Conservation (phyloP, 768 basidiomycete species). For the Collybia mongolica region DNA sequence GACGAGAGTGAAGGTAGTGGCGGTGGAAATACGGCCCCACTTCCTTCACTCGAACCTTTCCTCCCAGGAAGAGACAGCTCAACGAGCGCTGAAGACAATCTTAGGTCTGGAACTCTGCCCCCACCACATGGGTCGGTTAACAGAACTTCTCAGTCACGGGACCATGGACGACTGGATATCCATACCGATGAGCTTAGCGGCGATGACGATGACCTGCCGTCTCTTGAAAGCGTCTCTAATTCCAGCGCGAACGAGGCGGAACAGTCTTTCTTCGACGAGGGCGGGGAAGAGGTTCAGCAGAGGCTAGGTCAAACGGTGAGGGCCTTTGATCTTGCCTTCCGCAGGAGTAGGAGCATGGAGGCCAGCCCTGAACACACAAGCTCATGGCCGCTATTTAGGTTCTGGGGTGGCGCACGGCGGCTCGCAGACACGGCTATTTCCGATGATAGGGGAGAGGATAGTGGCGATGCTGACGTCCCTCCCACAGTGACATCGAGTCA, state of each 20-base stretch:
- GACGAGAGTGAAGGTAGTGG: not conserved
- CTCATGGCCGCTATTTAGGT: not conserved
- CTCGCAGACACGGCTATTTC: not conserved
- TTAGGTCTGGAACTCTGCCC: slow-evolving; percentile 2
- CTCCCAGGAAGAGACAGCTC: too few relatives aligned
- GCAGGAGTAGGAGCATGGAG: not conserved
- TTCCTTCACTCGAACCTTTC: slow-evolving; percentile 5
- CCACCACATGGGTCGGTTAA: slow-evolving; percentile 4
- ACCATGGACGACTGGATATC: not conserved
- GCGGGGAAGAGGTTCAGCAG: slow-evolving; percentile 15
- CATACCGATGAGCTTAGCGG: slow-evolving; percentile 10
- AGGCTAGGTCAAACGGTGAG: not conserved
- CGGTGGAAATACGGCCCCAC: slow-evolving; percentile 2
- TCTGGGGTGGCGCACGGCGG: not conserved
- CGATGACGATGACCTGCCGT: slow-evolving; percentile 33
- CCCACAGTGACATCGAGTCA: slow-evolving; percentile 1
- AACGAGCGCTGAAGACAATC: not conserved
- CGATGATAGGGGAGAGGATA: not conserved
- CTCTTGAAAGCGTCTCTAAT: slow-evolving; percentile 31
- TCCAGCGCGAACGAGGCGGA: slow-evolving; percentile 27
- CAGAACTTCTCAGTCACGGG: not conserved
- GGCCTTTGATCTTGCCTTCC: not conserved
- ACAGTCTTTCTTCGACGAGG: not conserved
- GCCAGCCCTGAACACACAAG: not conserved
- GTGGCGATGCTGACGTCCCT: not conserved